Evolutionary conservation across 2,329 filamentous ascomycete species (phyloP).

Genomic region (Knoxdaviesia proteae): DNA sequence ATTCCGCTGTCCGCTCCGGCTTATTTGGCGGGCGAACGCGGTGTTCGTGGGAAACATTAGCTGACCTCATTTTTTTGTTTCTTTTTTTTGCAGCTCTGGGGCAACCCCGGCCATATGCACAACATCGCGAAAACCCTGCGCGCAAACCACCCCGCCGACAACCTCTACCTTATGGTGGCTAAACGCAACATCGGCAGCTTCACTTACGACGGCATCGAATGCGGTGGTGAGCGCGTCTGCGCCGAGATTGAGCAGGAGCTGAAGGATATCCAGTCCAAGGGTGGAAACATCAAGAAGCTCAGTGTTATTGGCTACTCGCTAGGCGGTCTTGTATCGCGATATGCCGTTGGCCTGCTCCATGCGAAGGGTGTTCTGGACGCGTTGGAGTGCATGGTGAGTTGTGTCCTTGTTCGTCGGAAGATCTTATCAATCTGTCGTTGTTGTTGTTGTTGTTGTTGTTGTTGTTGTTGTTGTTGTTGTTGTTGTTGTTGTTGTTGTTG

Average conservation of each 20-base stretch:
- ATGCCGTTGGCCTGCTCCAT: slow-evolving; percentile 67
- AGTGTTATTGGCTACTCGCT: slow-evolving; percentile 81
- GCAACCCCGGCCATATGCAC: slow-evolving; percentile 53
- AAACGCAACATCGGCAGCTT: slow-evolving; percentile 55
- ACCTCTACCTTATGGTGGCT: slow-evolving; percentile 48
- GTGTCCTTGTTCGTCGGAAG: neutral
- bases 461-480: too few species aligned
- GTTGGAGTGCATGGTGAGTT: slow-evolving; percentile 51
- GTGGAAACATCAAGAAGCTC: slow-evolving; percentile 57
- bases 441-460: neutral
- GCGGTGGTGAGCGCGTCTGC: slow-evolving; percentile 45
- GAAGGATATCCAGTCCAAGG: slow-evolving; percentile 32
- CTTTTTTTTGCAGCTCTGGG: slow-evolving; percentile 39
- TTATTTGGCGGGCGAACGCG: too few species aligned
- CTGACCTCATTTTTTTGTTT: neutral
- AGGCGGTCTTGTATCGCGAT: slow-evolving; percentile 69
- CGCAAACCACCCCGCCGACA: slow-evolving; percentile 35
- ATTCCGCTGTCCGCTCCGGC: neutral
- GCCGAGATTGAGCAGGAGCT: slow-evolving; percentile 46
- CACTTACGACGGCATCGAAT: slow-evolving; percentile 50
- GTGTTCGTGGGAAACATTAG: slow-evolving; percentile 7
- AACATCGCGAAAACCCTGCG: slow-evolving; percentile 46
- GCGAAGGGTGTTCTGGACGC: slow-evolving; percentile 61
- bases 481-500: neutral
- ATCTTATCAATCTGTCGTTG: neutral